Percentiles rank a stretch among this genome's conserved stretches.
These are phyloP conservation scores for Rhytidhysteron rufulum DNA, from an alignment of 2,329 filamentous ascomycete species.

Conservation along the genomic window DNA sequence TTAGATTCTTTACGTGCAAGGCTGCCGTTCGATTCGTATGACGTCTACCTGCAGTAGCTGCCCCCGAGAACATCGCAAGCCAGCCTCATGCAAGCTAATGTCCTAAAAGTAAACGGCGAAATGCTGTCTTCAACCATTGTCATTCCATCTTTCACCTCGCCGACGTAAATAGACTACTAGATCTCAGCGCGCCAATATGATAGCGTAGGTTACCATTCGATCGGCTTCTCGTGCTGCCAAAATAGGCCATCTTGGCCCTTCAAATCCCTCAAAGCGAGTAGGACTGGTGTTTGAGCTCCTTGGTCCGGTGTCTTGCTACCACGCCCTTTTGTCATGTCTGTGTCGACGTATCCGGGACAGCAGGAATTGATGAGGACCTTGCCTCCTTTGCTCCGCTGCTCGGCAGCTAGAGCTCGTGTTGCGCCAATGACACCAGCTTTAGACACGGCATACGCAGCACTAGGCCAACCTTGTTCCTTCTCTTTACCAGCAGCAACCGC, in stretches of 20 bases:
- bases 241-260: slow-evolving; percentile 33
- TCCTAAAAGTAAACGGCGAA: no score
- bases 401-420: slow-evolving; percentile 36
- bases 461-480: slow-evolving; percentile 48
- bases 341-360: slow-evolving; percentile 45
- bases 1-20: no score
- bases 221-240: slow-evolving; percentile 36
- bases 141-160: no score
- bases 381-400: slow-evolving; percentile 30
- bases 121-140: no score
- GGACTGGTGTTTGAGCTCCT: slow-evolving; percentile 43
- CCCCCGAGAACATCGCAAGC: no score
- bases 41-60: no score
- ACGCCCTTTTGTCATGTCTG: slow-evolving; percentile 45
- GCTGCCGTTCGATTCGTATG: no score
- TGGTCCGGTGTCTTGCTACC: slow-evolving; percentile 41
- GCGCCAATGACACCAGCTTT: slow-evolving; percentile 45
- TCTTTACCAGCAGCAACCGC: slow-evolving; percentile 46
- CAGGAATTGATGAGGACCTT: slow-evolving; percentile 37
- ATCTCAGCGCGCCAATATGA: no score
- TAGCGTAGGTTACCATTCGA: slow-evolving; percentile 38
- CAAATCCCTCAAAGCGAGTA: slow-evolving; percentile 41
- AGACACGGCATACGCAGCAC: slow-evolving; percentile 47
- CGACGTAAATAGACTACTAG: no score
- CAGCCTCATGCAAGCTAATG: no score